These are phyloP conservation scores for Apiospora phragmitis DNA, from an alignment of 2,329 filamentous ascomycete genomes.

Conservation along the genomic window DNA sequence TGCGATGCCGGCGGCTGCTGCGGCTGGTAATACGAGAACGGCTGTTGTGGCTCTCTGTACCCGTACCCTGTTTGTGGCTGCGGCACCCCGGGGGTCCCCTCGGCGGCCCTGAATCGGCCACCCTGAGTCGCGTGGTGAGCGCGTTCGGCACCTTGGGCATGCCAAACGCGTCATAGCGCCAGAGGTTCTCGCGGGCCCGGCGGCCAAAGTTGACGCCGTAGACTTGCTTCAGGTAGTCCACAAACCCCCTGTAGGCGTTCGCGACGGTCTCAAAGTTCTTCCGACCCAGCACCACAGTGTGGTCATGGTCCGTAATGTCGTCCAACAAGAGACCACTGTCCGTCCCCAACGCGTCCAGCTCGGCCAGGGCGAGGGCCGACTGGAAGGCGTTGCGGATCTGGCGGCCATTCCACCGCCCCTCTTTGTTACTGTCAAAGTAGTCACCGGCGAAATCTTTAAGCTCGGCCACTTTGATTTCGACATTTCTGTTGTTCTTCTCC, in stretches of 20 bases:
- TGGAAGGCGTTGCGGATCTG: conserved; percentile 18
- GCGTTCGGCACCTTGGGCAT: background rate
- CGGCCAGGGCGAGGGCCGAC: conserved; percentile 12
- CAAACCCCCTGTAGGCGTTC: background rate
- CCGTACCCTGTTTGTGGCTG: background rate
- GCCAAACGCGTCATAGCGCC: background rate
- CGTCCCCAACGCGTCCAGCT: background rate
- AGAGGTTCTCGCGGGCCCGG: background rate
- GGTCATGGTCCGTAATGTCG: background rate
- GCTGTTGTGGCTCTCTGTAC: background rate
- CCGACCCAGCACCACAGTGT: background rate
- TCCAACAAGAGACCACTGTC: background rate
- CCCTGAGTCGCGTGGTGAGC: background rate
- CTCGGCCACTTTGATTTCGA: background rate
- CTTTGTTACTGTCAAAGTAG: background rate
- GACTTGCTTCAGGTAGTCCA: background rate
- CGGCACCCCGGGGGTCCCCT: background rate
- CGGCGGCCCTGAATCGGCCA: background rate
- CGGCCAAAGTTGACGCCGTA: background rate
- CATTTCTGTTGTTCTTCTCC: background rate
- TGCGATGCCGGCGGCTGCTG: background rate
- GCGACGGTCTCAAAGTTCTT: background rate
- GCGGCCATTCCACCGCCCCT: conserved; percentile 13
- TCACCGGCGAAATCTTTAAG: conserved; percentile 9
- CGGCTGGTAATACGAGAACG: background rate